Base-by-base conservation (phyloP, 2,329 filamentous ascomycete species). In the Xylariaceae sp. region DNA sequence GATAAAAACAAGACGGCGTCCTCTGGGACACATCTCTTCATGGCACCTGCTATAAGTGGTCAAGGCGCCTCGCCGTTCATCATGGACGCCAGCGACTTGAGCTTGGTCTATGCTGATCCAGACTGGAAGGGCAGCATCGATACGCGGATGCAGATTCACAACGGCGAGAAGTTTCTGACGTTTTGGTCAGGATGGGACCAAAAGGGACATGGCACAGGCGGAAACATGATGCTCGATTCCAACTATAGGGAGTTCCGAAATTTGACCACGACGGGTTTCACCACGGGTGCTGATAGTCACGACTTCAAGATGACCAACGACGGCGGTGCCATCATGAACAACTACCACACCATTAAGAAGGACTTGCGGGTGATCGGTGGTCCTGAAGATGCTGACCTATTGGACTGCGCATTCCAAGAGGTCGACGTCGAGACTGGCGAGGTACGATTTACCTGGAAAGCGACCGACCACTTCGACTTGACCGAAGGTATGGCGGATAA, bases 281-380 rank as follows among this genome's bases (percentile, higher is more conserved):
- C 58, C 10, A 68, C 67, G 19, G 68, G 66, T 0, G 66, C 66
- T 7, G 71, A 78, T 49, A 64, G 74, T 41, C 75, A 77, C 56
- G 73, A 76, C 44, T 71, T 76, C 51, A 62, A 66, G 14, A 60
- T 77, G n/a, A 77, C 74, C 1, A 50, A 63, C 1, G 61, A 73
- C 46, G 69, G 68, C 33, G 73, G 72, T 1, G 71, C 71, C 17
- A 63, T 78, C 34, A 69, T 76, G 60, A 71, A 70, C 9, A 70
- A 71, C 42, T 77, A 76, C 54, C 65, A 71, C 52, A 62, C 62
- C 31, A 61, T 69, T 7, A 49, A 59, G 6, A 64, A 60, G n/a
- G 62, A 72, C 52, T 60, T 67, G 31, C 66, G 61, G 0, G 42
- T 60, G 2, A 57, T 68, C 2, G 70, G 69, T 3, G 71, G 71